Evolutionary conservation across 805 yeast genomes (phyloP).

Genomic region (Candida piceae): DNA sequence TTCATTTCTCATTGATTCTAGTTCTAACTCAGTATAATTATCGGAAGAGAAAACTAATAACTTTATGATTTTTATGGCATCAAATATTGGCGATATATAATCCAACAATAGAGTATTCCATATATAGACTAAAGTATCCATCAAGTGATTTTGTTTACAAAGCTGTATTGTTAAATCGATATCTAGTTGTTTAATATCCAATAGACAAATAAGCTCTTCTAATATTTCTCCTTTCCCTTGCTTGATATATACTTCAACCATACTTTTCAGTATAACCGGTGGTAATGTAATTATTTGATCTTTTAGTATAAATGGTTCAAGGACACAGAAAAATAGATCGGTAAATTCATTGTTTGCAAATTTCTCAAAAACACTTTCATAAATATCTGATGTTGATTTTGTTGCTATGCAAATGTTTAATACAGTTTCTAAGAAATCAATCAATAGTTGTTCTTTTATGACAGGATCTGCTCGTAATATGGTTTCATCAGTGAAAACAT

Average conservation of each 20-base stretch:
- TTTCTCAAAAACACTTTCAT: slow-evolving; percentile 42
- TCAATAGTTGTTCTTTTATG: slow-evolving; percentile 18
- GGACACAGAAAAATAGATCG: slow-evolving; percentile 42
- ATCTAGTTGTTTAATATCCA: slow-evolving; percentile 67
- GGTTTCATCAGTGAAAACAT: slow-evolving; percentile 30
- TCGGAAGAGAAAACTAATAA: slow-evolving; percentile 8
- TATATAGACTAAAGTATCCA: slow-evolving; percentile 62
- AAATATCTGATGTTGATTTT: slow-evolving; percentile 30
- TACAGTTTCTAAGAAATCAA: slow-evolving; percentile 31
- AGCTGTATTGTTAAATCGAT: slow-evolving; percentile 68
- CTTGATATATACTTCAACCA: slow-evolving; percentile 48
- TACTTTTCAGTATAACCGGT: slow-evolving; percentile 55
- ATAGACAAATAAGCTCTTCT: slow-evolving; percentile 62
- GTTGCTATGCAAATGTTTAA: slow-evolving; percentile 39
- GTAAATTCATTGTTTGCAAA: slow-evolving; percentile 31
- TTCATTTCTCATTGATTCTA: slow-evolving; percentile 8
- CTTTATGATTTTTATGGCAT: slow-evolving; percentile 40
- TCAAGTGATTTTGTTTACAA: slow-evolving; percentile 50
- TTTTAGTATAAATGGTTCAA: slow-evolving; percentile 48
- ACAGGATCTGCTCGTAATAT: slow-evolving; percentile 3
- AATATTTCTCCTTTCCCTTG: slow-evolving; percentile 41
- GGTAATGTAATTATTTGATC: slow-evolving; percentile 47
- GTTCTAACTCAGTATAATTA: slow-evolving; percentile 8
- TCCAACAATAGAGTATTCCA: slow-evolving; percentile 71
- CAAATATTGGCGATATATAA: slow-evolving; percentile 63